These are phyloP conservation scores for Colletotrichum chrysophilum DNA, from an alignment of 2,329 filamentous ascomycete species.

Conservation along the genomic window DNA sequence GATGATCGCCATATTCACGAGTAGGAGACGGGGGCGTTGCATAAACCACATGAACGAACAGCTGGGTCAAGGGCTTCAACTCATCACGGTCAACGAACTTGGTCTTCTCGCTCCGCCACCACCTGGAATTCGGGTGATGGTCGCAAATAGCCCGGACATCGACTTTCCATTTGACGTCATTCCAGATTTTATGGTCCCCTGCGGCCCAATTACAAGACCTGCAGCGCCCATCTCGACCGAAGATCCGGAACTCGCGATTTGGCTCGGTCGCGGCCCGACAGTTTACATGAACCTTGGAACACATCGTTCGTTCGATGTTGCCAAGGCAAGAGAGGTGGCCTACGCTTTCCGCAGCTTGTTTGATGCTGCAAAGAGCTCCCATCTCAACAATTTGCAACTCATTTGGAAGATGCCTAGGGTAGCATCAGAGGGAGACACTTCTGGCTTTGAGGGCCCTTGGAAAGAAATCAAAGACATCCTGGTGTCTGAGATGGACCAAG, in stretches of 20 bases:
- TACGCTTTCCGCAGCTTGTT: constrained; percentile 40
- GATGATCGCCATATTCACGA: neutral
- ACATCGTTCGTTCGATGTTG: constrained; percentile 34
- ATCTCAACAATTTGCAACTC: neutral
- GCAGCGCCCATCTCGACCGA: constrained; percentile 37
- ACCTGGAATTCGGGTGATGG: neutral
- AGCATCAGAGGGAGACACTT: neutral
- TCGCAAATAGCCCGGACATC: neutral
- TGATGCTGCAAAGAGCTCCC: neutral
- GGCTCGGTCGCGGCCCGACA: constrained; percentile 46
- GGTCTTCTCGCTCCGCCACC: neutral
- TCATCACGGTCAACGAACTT: neutral
- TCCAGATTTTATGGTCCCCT: neutral
- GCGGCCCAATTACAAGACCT: constrained; percentile 52
- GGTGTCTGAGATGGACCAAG: neutral
- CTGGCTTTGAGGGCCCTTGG: neutral
- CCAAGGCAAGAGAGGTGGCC: constrained; percentile 38
- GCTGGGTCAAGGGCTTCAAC: neutral
- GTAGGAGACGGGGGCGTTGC: neutral
- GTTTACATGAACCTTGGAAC: constrained; percentile 54
- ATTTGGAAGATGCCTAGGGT: neutral
- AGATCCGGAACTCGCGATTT: constrained; percentile 46
- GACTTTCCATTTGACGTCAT: neutral
- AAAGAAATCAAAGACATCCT: neutral
- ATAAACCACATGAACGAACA: neutral